phyloP scores from a whole-genome alignment of 371 early-diverging fungal genomes.

The Vairimorpha ceranae region DNA sequence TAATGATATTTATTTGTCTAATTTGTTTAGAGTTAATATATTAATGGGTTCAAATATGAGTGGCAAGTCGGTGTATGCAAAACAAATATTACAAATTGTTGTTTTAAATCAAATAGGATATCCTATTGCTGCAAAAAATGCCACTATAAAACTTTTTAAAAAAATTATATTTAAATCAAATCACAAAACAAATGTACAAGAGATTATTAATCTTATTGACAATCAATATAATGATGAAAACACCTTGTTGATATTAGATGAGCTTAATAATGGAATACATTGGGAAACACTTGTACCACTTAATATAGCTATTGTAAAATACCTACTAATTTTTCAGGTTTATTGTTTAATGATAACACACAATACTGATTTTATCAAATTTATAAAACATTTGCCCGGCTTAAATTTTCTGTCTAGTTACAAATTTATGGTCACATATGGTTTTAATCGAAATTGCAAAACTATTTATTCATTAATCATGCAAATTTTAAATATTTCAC shows the following conservation, averaged over 20 bases:
- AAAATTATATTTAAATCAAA: not conserved
- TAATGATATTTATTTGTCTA: not conserved
- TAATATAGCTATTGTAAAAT: not conserved
- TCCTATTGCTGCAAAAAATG: constrained; percentile 78
- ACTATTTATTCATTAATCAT: not conserved
- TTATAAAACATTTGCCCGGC: not conserved
- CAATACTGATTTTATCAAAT: not conserved
- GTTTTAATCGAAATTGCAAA: not conserved
- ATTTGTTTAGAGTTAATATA: not conserved
- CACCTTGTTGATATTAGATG: constrained; percentile 83
- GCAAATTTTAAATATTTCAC: not conserved
- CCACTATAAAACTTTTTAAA: constrained; percentile 63
- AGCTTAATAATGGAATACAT: constrained; percentile 76
- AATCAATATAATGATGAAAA: constrained; percentile 61
- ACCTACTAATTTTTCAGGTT: not conserved
- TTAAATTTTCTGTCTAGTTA: not conserved
- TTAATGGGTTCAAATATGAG: constrained; percentile 90
- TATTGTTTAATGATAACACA: not conserved
- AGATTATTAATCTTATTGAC: not conserved
- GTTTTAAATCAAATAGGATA: constrained; percentile 84
- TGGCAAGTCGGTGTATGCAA: constrained; percentile 73
- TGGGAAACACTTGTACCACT: not conserved
- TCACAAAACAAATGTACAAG: not conserved
- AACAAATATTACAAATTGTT: constrained; percentile 75
- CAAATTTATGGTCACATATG: not conserved